Base-by-base conservation (phyloP, 441 rosid genomes). In the Populus tomentosa region DNA sequence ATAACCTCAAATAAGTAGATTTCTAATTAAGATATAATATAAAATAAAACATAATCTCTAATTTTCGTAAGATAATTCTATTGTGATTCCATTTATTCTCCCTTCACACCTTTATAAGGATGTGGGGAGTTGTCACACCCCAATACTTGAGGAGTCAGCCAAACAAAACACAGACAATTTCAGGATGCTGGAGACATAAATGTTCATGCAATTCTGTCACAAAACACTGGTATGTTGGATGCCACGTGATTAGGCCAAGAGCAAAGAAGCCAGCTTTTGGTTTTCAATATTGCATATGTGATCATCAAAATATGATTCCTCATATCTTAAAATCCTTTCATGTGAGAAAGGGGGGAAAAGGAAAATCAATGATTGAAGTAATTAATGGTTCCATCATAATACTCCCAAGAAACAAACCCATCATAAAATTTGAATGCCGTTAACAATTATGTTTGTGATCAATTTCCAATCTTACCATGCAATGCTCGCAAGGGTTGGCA, bases 401-500 rank as follows among this genome's bases (percentile, higher is more conserved):
- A 56, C 63, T 71, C 9, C 16, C 18, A 72, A 50, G 21, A 50
- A 33, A 67, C 42, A 21, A 73, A 16, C 28, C 69, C 26, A 46
- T 42, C 70, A 30, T 26, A 38, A 66, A 59, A 26, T 36, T 35
- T 26, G 32, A 56, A n/a, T 21, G 66, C 50, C 28, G 53, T 38
- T 20, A 61, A 50, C 20, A 32, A 40, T 32, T 30, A 67, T 61
- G 59, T 4, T 4, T 26, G 14, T 46, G 59, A 72, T 69, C 36
- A 77, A 69, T 77, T 78, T 74, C 35, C 67, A 77, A 74, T 75
- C 88, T 82, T 84, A 95, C 99, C 99, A 90, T 94, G 82, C 98
- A 95, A 84, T 94, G 98, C 80, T 94, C 94, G 76, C 80, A 84
- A 80, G 99, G 98, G 80, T 95, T 95, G 75, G 97, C 97, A 77